Percentiles rank a stretch among this genome's conserved stretches.
phyloP scores from a whole-genome alignment of 164 flowering plant genomes.

The Chimonanthus salicifolius region DNA sequence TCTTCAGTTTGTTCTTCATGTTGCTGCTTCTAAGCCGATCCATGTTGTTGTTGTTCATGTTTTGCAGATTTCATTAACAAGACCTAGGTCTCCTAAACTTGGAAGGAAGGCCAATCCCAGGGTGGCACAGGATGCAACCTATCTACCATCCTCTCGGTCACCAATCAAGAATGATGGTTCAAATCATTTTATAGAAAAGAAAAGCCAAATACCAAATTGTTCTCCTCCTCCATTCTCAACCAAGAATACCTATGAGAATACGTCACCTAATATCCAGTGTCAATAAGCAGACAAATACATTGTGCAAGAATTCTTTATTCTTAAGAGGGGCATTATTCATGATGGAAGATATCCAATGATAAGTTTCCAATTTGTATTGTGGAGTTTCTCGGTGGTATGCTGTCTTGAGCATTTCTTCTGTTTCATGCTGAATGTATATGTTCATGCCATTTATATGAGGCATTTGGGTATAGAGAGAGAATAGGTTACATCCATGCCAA shows the following conservation, averaged over 20 bases:
- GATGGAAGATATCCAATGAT: background rate
- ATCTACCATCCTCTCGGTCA: constrained; percentile 35
- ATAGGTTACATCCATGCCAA: background rate
- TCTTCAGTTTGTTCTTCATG: background rate
- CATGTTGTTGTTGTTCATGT: background rate
- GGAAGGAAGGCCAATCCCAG: constrained; percentile 32
- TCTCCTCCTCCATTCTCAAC: constrained; percentile 22
- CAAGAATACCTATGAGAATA: constrained; percentile 44
- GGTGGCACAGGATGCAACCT: constrained; percentile 18
- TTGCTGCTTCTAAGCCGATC: background rate
- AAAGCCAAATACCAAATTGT: constrained; percentile 12
- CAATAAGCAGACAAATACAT: constrained; percentile 12
- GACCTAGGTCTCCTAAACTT: constrained; percentile 42
- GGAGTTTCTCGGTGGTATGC: background rate
- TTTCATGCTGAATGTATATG: constrained; percentile 8
- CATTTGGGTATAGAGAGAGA: constrained; percentile 2
- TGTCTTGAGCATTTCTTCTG: constrained; percentile 1
- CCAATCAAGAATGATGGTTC: constrained; percentile 23
- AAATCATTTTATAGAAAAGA: constrained; percentile 24
- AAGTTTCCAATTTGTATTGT: background rate
- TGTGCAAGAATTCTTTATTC: background rate
- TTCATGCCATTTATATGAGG: background rate
- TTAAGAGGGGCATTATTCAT: background rate
- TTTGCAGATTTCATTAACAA: constrained; percentile 38
- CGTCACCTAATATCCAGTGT: constrained; percentile 61